Conservation (phyloP, 2,329 filamentous ascomycete genomes). For the Penicillium hesseltinei region DNA sequence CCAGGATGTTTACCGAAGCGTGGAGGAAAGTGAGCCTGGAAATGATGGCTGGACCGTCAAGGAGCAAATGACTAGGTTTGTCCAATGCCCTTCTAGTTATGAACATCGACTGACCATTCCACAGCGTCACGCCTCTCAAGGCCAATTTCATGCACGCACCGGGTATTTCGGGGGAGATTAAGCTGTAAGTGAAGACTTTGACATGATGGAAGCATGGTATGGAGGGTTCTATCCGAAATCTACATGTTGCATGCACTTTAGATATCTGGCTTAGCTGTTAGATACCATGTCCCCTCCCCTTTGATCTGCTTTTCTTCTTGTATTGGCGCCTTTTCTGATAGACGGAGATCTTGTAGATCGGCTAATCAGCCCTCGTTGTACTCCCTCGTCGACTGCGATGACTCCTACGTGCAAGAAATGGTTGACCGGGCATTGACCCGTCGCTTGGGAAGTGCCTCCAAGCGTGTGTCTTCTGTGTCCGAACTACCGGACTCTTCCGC, state of each 20-base stretch:
- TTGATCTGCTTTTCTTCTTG: conserved; percentile 12
- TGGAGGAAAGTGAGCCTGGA: conserved; percentile 73
- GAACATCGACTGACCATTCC: not conserved
- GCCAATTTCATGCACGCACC: conserved; percentile 86
- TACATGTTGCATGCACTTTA: conserved; percentile 26
- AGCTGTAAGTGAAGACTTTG: conserved; percentile 66
- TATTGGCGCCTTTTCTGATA: conserved; percentile 32
- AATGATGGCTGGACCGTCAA: conserved; percentile 93
- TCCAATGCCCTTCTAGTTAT: not conserved
- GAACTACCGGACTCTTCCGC: conserved; percentile 47
- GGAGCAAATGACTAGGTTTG: conserved; percentile 78
- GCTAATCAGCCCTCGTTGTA: conserved; percentile 52
- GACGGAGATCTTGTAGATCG: conserved; percentile 35
- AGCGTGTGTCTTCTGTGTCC: conserved; percentile 54
- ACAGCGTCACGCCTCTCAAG: conserved; percentile 81
- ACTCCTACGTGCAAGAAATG: conserved; percentile 84
- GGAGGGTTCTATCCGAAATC: conserved; percentile 23
- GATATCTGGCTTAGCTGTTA: conserved; percentile 30
- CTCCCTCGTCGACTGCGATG: conserved; percentile 79
- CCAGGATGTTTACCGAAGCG: conserved; percentile 79
- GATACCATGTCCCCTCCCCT: conserved; percentile 20
- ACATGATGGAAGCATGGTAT: conserved; percentile 17
- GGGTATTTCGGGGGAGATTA: conserved; percentile 68
- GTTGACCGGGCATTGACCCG: conserved; percentile 69
- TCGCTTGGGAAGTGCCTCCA: conserved; percentile 57